Evolutionary conservation across 192 early-diverging fungal species (phyloP), one percentile per base, ranked within the genome.

Genomic region (Geranomyces variabilis): DNA sequence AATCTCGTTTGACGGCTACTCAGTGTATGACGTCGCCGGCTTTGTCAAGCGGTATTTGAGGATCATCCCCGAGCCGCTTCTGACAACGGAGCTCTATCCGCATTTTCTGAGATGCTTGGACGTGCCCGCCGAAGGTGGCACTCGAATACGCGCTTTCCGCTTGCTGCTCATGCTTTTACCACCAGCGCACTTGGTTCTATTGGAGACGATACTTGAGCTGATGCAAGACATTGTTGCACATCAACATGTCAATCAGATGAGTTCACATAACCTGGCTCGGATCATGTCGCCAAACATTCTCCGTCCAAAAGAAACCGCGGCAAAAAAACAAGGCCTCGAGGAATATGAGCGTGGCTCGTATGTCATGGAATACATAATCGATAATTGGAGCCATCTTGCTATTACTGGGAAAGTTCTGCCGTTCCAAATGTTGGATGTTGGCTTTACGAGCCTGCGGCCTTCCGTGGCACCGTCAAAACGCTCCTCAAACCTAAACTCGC

Each of bases 121-220:
- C 41, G 64, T 85, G 43, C 80, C 80, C 29, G 70, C 71, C 4
- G 79, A 85, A 33, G 46, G 56, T 0, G 77, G 77, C 5, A 58
- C 67, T 43, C 70, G 81, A 1, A 73, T 80, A 19, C 67, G 80
- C 47, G 79, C 77, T 26, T 67, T 81, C 34, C 77, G 81, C 22
- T 63, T 80, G 72, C 45, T 86, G n/a, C 41, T 79, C 21, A 66
- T 86, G 69, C 77, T 86, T n/a, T 56, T 86, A 9, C 84, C 84
- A 22, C 71, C 77, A 7, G 57, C 78, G 24, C 80, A 83, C 59
- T 69, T 83, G 22, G 66, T 81, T 12, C 31, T 81, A 0, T 63
- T 86, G 28, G 74, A 80, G 66, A 75, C 76, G 41, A 14, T 86
- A 19, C 68, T 83, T 26, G 80, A 79, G 4, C 71, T 86, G 15